Conservation (phyloP, 345 rosid genomes). For the Stellera chamaejasme region DNA sequence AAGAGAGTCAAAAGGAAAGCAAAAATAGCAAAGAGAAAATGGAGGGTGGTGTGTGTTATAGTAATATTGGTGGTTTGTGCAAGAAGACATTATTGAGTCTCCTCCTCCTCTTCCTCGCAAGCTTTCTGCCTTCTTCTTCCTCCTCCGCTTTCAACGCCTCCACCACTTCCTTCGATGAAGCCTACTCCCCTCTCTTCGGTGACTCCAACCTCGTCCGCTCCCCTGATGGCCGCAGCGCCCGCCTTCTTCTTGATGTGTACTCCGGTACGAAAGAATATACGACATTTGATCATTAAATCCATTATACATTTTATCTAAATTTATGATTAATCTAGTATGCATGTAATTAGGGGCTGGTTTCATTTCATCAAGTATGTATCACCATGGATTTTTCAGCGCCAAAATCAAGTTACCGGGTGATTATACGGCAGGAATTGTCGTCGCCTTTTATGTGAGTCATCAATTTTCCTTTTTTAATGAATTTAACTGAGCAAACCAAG, state of each 20-base stretch:
- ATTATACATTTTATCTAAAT: background rate
- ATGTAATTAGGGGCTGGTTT: conserved; percentile 67
- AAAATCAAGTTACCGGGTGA: conserved; percentile 75
- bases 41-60: conserved; percentile 10
- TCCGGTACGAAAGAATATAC: conserved; percentile 36
- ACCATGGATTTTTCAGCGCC: conserved; percentile 85
- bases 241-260: conserved; percentile 77
- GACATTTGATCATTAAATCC: too few species aligned
- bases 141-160: conserved; percentile 36
- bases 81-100: background rate
- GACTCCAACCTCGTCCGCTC: conserved; percentile 74
- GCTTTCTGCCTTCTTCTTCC: background rate
- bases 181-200: conserved; percentile 77
- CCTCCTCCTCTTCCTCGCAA: conserved; percentile 1
- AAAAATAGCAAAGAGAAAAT: background rate
- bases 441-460: conserved; percentile 73
- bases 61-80: background rate
- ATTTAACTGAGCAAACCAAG: too few species aligned
- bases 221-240: conserved; percentile 59
- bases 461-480: background rate
- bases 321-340: too few species aligned
- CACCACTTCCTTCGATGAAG: conserved; percentile 66
- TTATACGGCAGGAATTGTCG: conserved; percentile 82
- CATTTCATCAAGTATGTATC: conserved; percentile 72
- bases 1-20: background rate